Evolutionary conservation across 305 asterid species (phyloP).

Genomic region (Rubia occidens): DNA sequence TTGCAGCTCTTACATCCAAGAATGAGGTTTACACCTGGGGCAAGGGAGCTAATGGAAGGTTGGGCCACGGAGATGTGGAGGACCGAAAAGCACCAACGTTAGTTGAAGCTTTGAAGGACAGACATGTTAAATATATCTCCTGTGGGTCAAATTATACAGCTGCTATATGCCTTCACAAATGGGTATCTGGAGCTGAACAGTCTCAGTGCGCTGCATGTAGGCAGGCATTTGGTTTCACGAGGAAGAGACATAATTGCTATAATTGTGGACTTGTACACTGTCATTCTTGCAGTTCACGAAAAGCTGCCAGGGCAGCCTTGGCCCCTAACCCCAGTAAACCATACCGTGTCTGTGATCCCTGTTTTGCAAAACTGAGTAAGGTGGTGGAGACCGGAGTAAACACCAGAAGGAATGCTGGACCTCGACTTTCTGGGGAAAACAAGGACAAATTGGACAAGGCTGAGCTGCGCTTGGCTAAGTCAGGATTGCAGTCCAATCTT

Average conservation of each 20-base stretch:
- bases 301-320: constrained; percentile 73
- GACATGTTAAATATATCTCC: constrained; percentile 74
- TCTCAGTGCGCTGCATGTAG: constrained; percentile 91
- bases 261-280: constrained; percentile 95
- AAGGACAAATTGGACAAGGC: constrained; percentile 81
- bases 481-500: constrained; percentile 52
- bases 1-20: constrained; percentile 69
- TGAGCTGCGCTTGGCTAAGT: constrained; percentile 62
- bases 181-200: constrained; percentile 95
- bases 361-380: constrained; percentile 69
- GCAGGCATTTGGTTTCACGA: constrained; percentile 91
- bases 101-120: constrained; percentile 76
- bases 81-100: constrained; percentile 73
- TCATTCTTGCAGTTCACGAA: constrained; percentile 86
- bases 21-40: constrained; percentile 98
- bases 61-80: constrained; percentile 93
- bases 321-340: constrained; percentile 95
- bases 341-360: constrained; percentile 85
- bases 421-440: constrained; percentile 82
- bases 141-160: constrained; percentile 91
- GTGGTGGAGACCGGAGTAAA: constrained; percentile 61
- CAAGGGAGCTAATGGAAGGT: constrained; percentile 92
- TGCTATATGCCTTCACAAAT: constrained; percentile 80
- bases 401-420: constrained; percentile 59
- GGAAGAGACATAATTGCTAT: constrained; percentile 94